These are phyloP conservation scores for Arthonia radiata DNA, from an alignment of 495 filamentous ascomycete genomes.

Conservation along the genomic window DNA sequence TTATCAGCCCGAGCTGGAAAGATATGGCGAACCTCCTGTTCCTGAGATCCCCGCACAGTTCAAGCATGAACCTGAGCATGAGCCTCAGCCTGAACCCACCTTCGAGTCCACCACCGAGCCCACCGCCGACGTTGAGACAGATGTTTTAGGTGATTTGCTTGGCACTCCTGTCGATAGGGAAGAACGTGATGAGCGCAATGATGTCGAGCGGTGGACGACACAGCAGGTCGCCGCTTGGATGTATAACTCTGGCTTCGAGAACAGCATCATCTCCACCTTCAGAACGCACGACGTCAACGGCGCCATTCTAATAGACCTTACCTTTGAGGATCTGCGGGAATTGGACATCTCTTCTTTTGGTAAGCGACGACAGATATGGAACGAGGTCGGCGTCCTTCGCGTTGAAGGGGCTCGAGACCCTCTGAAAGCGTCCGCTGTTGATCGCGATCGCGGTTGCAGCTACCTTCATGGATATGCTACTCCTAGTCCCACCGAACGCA, in stretches of 20 bases:
- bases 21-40: slow-evolving; percentile 11
- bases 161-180: slow-evolving; percentile 14
- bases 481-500: too few relatives aligned
- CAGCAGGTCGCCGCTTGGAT: slow-evolving; percentile 64
- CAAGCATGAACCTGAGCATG: slow-evolving; percentile 3
- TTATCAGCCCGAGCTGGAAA: slow-evolving; percentile 15
- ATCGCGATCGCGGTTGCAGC: too few relatives aligned
- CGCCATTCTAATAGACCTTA: slow-evolving; percentile 55
- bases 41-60: slow-evolving; percentile 13
- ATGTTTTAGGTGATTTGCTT: slow-evolving; percentile 1
- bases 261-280: slow-evolving; percentile 54
- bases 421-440: too few relatives aligned
- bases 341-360: slow-evolving; percentile 84
- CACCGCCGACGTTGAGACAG: slow-evolving; percentile 7
- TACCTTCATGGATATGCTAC: too few relatives aligned
- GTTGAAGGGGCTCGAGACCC: too few relatives aligned
- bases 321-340: slow-evolving; percentile 83
- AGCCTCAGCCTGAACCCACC: not conserved
- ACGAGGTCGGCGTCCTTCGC: slow-evolving; percentile 48
- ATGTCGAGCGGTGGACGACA: slow-evolving; percentile 40
- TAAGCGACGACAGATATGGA: slow-evolving; percentile 66
- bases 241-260: slow-evolving; percentile 43
- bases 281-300: slow-evolving; percentile 78
- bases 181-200: slow-evolving; percentile 27
- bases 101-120: slow-evolving; percentile 9